Percentiles rank a stretch among this genome's conserved stretches.
phyloP scores from a whole-genome alignment of 495 filamentous ascomycete genomes.

The Penicillium pancosmium region DNA sequence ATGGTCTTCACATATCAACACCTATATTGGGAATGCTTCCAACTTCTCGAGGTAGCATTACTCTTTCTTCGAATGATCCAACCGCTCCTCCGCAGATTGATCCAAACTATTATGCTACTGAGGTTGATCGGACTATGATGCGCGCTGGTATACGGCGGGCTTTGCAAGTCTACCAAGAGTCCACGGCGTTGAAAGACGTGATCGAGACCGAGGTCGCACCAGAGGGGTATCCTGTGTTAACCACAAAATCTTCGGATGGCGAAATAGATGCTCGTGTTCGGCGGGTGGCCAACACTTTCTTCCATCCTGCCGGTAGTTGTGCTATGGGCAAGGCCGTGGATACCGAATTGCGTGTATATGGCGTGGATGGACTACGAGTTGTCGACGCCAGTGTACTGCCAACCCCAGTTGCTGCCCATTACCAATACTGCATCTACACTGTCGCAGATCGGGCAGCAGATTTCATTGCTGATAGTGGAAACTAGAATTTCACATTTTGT shows the following conservation, averaged over 20 bases:
- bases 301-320: slow-evolving; percentile 33
- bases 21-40: slow-evolving; percentile 34
- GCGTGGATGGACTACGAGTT: slow-evolving; percentile 40
- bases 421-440: slow-evolving; percentile 39
- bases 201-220: slow-evolving; percentile 27
- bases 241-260: slow-evolving; percentile 28
- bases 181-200: slow-evolving; percentile 21
- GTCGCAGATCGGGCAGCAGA: slow-evolving; percentile 38
- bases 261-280: slow-evolving; percentile 31
- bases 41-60: slow-evolving; percentile 46
- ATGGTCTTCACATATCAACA: slow-evolving; percentile 41
- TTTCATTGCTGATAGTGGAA: slow-evolving; percentile 10
- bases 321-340: slow-evolving; percentile 49
- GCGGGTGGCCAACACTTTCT: slow-evolving; percentile 27
- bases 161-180: slow-evolving; percentile 14
- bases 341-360: slow-evolving; percentile 36
- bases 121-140: slow-evolving; percentile 32
- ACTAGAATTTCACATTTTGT: not conserved
- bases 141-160: slow-evolving; percentile 26
- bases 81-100: slow-evolving; percentile 38
- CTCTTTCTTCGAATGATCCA: slow-evolving; percentile 35
- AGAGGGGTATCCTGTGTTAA: slow-evolving; percentile 19
- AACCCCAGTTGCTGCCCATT: slow-evolving; percentile 32
- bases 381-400: slow-evolving; percentile 46
- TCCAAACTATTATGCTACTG: slow-evolving; percentile 46